Conservation (phyloP, 345 rosid species). For the Eucalyptus marginata region DNA sequence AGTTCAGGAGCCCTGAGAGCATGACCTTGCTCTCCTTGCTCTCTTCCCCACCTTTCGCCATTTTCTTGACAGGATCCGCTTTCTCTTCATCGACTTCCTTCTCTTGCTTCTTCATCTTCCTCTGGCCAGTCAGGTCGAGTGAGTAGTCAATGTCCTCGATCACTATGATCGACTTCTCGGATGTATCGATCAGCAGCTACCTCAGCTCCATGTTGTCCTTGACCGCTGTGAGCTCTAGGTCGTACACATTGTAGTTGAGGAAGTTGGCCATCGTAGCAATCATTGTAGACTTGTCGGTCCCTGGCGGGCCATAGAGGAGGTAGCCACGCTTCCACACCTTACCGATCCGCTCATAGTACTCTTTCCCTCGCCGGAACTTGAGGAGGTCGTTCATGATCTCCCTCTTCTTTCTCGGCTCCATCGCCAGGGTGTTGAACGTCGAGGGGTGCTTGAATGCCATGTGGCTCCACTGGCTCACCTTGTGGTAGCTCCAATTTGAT, state of each 20-base stretch:
- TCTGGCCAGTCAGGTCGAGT: conserved; percentile 16
- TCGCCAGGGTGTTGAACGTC: conserved; percentile 11
- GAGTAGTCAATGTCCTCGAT: conserved; percentile 35
- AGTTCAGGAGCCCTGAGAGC: conserved; percentile 22
- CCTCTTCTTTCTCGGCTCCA: conserved; percentile 16
- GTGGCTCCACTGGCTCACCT: conserved; percentile 5
- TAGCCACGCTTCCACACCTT: conserved; percentile 35
- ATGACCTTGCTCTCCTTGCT: conserved; percentile 14
- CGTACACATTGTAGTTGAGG: conserved; percentile 15
- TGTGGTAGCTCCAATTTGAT: not conserved
- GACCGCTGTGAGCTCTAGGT: conserved; percentile 20
- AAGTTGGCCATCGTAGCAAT: conserved; percentile 27
- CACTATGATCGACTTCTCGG: conserved; percentile 15
- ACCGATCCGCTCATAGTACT: conserved; percentile 15
- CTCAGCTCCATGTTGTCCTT: conserved; percentile 23
- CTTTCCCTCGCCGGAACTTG: conserved; percentile 9
- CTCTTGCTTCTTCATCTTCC: conserved; percentile 9
- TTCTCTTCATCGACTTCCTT: not conserved
- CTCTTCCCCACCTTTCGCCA: not conserved
- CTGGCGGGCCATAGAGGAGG: conserved; percentile 30
- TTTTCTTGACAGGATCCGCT: not conserved
- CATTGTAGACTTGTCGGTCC: conserved; percentile 25
- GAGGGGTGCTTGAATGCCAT: conserved; percentile 23
- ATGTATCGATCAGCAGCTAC: conserved; percentile 14
- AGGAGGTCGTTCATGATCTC: conserved; percentile 17